Evolutionary conservation across 306 rosid genomes (phyloP), one percentile per base, ranked within the genome.

Genomic region (Fragaria iinumae): DNA sequence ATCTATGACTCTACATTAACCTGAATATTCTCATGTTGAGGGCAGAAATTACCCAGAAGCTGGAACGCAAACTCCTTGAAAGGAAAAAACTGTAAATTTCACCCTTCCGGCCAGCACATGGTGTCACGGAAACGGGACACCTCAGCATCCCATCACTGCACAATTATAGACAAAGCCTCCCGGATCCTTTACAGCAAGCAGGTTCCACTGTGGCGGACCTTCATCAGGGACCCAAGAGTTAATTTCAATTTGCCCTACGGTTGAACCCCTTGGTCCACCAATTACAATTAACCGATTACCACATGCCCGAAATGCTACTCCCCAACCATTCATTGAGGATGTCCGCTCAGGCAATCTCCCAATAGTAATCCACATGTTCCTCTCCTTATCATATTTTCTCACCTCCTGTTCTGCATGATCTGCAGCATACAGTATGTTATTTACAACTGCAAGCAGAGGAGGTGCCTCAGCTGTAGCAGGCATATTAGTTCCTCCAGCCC

Each of bases 361-460:
- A 43, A 92, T 52, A 1, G 79, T 75, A 12, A 86, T 18, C 87
- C 87, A 84, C 50, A 76, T 20, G 0, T 81, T 81, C 3, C 17
- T 55, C 23, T 59, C 81, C 76, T 91, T 87, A 17, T 73, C 87
- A 77, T 91, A 93, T 73, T 68, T 86, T 78, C 66, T 84, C 6
- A 93, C 76, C 82, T 79, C 86, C 78, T 63, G 57, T 59, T 25
- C 73, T 4, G 77, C 87, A 79, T 83, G 69, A 82, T 93, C 91
- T 11, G 96, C 98, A 55, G 93, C 88, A 84, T 89, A 93, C 83
- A 93, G 65, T 0, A 67, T 73, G 78, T 93, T 80, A 4, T 91
- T 87, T n/a, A 91, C 93, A 72, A 89, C 98, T 29, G 96, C 98
- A 67, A 93, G 72, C 77, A 93, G 82, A 79, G 98, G 98, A 71